A percentile compares a stretch with the other conserved stretches of the same genome.
These are phyloP conservation scores for Trichoderma oligosporum DNA, from an alignment of 2,329 filamentous ascomycete genomes.

Conservation along the genomic window DNA sequence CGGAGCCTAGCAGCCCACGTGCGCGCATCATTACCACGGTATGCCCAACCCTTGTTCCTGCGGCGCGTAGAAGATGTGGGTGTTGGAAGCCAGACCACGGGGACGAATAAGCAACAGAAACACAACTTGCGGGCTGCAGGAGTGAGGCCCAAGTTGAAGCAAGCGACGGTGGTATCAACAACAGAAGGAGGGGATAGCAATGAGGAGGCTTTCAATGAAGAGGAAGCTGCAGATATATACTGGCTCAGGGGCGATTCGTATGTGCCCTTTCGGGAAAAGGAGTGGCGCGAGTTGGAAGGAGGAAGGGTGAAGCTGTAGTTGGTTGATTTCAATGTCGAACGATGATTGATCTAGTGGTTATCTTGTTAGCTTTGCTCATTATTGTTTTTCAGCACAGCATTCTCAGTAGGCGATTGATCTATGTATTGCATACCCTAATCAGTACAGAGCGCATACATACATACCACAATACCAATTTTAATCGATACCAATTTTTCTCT, in stretches of 20 bases:
- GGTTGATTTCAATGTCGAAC: not conserved
- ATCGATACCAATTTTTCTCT: not conserved
- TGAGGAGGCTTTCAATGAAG: not conserved
- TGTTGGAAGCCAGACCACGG: conserved; percentile 62
- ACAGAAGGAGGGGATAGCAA: not conserved
- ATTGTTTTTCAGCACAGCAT: not conserved
- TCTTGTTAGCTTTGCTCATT: not conserved
- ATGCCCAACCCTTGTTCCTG: conserved; percentile 75
- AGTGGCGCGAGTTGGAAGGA: conserved; percentile 65
- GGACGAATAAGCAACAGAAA: conserved; percentile 89
- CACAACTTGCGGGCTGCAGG: conserved; percentile 67
- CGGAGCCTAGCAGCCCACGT: conserved; percentile 60
- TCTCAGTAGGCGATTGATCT: not conserved
- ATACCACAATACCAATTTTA: not conserved
- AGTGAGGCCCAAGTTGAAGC: conserved; percentile 55
- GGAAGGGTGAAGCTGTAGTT: conserved; percentile 68
- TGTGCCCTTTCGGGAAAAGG: conserved; percentile 58
- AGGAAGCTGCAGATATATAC: conserved; percentile 41
- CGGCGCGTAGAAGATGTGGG: conserved; percentile 56
- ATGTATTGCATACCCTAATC: conserved; percentile 6
- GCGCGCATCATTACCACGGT: conserved; percentile 59
- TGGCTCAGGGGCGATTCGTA: conserved; percentile 68
- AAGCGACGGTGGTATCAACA: not conserved
- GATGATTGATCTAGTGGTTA: not conserved
- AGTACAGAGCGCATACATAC: no score